phyloP scores from a whole-genome alignment of 805 yeast genomes.

The Lipomyces starkeyi region DNA sequence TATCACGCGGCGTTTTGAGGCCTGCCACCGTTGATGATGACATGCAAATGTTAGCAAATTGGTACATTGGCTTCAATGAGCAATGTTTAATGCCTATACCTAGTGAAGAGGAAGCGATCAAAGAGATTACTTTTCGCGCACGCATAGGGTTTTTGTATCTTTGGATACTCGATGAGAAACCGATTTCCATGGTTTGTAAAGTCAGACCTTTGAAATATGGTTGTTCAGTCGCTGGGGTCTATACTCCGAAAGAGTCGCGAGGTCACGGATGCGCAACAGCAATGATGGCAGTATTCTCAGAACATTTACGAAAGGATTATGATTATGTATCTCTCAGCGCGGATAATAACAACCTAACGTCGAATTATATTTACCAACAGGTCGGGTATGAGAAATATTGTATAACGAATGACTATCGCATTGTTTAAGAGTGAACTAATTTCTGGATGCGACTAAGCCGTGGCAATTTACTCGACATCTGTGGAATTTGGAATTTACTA shows the following conservation, averaged over 20 bases:
- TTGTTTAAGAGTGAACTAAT: background rate
- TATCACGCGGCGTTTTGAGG: background rate
- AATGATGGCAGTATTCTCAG: conserved; percentile 3
- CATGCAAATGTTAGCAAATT: background rate
- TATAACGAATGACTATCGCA: background rate
- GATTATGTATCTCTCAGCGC: background rate
- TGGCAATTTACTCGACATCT: background rate
- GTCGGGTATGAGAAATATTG: background rate
- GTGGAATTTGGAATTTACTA: too few species aligned
- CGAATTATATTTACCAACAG: background rate
- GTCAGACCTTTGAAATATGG: background rate
- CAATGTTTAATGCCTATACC: background rate
- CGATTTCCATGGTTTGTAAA: background rate
- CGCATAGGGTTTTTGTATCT: background rate
- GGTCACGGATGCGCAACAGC: background rate
- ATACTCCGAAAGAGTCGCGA: background rate
- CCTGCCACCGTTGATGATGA: background rate
- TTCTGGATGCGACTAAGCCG: background rate
- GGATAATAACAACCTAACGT: background rate
- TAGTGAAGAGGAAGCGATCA: background rate
- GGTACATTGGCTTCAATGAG: background rate
- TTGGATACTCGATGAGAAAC: background rate
- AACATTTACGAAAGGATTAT: background rate
- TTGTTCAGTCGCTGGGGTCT: background rate
- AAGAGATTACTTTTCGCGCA: background rate